Evolutionary conservation across 2,329 filamentous ascomycete genomes (phyloP).

Genomic region (Ophiostoma ulmi): DNA sequence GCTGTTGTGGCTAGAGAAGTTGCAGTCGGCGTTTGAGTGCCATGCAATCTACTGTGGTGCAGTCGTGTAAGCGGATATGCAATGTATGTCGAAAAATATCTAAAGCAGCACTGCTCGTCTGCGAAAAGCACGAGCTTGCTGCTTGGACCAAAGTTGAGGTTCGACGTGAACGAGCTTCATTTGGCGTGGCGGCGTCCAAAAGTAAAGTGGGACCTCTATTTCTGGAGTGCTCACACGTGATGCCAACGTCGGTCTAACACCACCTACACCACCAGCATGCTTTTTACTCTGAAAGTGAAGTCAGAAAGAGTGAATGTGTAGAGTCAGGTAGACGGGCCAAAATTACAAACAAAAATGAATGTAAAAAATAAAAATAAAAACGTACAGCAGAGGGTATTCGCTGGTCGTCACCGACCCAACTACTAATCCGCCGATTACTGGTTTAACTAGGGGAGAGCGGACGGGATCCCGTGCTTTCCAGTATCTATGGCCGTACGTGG

Average conservation of each 20-base stretch:
- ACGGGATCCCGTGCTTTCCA: conserved; percentile 1
- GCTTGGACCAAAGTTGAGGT: not conserved
- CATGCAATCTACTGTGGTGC: not conserved
- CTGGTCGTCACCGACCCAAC: conserved; percentile 6
- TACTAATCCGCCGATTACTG: conserved; percentile 5
- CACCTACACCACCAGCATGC: not conserved
- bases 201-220: not conserved
- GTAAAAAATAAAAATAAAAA: not conserved
- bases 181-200: not conserved
- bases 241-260: not conserved
- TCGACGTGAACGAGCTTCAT: not conserved
- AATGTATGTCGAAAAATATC: too few relatives aligned
- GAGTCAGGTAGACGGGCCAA: not conserved
- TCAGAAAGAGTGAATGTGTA: not conserved
- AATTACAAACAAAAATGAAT: not conserved
- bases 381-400: not conserved
- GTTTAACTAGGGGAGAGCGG: conserved; percentile 8
- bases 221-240: not conserved
- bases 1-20: not conserved
- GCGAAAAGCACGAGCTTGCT: not conserved
- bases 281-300: not conserved
- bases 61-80: too few relatives aligned
- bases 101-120: not conserved
- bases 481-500: not conserved
- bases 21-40: not conserved